phyloP scores from a whole-genome alignment of 2,329 filamentous ascomycete genomes.

The Thelonectria blattea region DNA sequence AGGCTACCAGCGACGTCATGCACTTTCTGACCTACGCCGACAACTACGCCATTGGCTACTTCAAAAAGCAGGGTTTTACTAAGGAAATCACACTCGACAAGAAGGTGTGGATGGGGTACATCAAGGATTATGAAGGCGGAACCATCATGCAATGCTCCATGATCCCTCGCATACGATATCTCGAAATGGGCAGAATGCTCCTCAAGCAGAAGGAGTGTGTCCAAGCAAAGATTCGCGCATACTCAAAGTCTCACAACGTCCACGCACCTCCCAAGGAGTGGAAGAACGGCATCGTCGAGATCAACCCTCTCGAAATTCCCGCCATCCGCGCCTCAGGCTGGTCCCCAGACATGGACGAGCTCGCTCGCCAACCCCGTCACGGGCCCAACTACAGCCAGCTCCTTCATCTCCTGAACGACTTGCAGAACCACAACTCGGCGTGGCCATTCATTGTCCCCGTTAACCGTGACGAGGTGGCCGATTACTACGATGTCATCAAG shows the following conservation, averaged over 20 bases:
- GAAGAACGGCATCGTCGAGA: slow-evolving; percentile 74
- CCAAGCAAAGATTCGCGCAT: slow-evolving; percentile 91
- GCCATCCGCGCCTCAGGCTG: slow-evolving; percentile 93
- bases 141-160: slow-evolving; percentile 99
- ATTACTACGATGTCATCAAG: slow-evolving; percentile 98
- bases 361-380: slow-evolving; percentile 92
- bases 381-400: slow-evolving; percentile 96
- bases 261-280: slow-evolving; percentile 87
- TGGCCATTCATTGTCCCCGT: slow-evolving; percentile 97
- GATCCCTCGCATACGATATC: slow-evolving; percentile 92
- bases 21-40: slow-evolving; percentile 98
- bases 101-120: slow-evolving; percentile 97
- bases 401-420: slow-evolving; percentile 88
- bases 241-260: slow-evolving; percentile 85
- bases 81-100: slow-evolving; percentile 95
- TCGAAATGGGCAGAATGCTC: slow-evolving; percentile 91
- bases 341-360: slow-evolving; percentile 97
- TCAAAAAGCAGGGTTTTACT: slow-evolving; percentile 98
- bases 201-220: slow-evolving; percentile 97
- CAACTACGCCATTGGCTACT: slow-evolving; percentile 98
- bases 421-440: slow-evolving; percentile 90
- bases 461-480: slow-evolving; percentile 94
- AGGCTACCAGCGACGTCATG: slow-evolving; percentile 95
- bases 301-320: slow-evolving; percentile 85
- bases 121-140: slow-evolving; percentile 98